A percentile compares a stretch with the other conserved stretches of the same genome.
phyloP scores from a whole-genome alignment of 2,329 filamentous ascomycete species.

The Claviceps paspali region DNA sequence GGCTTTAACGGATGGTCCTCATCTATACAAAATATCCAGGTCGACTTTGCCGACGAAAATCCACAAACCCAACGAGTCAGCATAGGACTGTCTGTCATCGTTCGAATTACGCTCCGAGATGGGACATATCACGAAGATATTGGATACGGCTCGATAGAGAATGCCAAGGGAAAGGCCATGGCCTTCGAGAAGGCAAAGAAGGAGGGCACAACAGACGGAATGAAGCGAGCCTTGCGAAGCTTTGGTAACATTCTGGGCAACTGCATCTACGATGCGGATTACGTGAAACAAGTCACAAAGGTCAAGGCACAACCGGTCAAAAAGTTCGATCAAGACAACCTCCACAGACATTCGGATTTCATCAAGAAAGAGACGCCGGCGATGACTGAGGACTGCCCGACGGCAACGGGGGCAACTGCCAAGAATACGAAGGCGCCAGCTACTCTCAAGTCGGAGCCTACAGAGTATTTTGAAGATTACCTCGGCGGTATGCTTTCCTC shows the following conservation, averaged over 20 bases:
- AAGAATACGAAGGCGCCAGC: constrained; percentile 3
- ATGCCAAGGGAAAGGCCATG: constrained; percentile 84
- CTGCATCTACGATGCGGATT: constrained; percentile 95
- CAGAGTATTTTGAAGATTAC: constrained; percentile 36
- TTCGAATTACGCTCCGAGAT: constrained; percentile 78
- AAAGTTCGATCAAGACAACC: constrained; percentile 62
- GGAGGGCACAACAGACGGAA: constrained; percentile 83
- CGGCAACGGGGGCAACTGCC: not conserved
- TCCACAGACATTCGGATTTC: constrained; percentile 71
- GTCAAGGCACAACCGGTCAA: constrained; percentile 60
- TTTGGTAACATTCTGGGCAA: constrained; percentile 98
- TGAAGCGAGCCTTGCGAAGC: constrained; percentile 78
- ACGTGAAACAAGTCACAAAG: constrained; percentile 77
- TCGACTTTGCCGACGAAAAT: constrained; percentile 89
- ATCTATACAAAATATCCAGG: constrained; percentile 83
- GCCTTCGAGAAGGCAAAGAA: constrained; percentile 99
- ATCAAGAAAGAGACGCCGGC: constrained; percentile 35
- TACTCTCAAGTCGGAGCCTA: constrained; percentile 16
- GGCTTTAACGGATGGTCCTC: constrained; percentile 97
- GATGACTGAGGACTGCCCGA: too few relatives aligned
- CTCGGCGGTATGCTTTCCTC: constrained; percentile 30
- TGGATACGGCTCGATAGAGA: constrained; percentile 92
- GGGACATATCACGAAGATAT: constrained; percentile 97
- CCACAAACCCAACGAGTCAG: constrained; percentile 63
- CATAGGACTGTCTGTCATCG: constrained; percentile 76